Evolutionary conservation across 805 yeast species (phyloP), one percentile per base, ranked within the genome.

Genomic region (Priceomyces melissophilus): DNA sequence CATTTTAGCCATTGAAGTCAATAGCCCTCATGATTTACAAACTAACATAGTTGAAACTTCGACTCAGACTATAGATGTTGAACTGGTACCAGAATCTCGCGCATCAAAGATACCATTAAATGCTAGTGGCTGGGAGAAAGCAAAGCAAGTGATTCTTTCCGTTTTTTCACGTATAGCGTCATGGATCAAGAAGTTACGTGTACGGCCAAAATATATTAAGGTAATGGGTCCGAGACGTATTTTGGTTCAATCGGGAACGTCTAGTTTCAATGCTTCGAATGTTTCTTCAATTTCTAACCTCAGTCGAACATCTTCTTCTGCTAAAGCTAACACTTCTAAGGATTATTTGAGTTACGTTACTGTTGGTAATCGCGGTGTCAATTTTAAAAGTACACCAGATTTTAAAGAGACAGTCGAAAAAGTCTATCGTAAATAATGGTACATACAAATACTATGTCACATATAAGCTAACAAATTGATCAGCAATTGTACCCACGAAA

Each of bases 221-320:
- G 61, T 81, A 3, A 55, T 66, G 10, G 87, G 87, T 0, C 85
- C 85, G 9, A 65, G 82, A 34, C 68, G 67, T 17, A 42, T 78
- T 3, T 55, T 78, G 40, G 50, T 78, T 4, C 80, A 76, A 45
- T 69, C 79, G 3, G 73, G 67, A 26, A 51, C 67, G 3, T 62
- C 53, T 2, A 46, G 41, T 32, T 49, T 44, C 16, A 35, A 42
- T 23, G 14, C 35, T 4, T 15, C 38, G 12, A 33, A 33, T 15
- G n/a, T 37, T 8, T 23, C 31, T 8, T 13, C 38, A 4, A 16
- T 12, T 10, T 13, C 44, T 10, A 20, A 8, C 25, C 27, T 17
- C 8, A 17, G 13, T 4, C 23, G 11, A 6, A 12, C 30, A 4
- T 13, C 36, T 4, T 30, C 27, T 13, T 16, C 52, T n/a, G 20